phyloP scores from a whole-genome alignment of 2,329 filamentous ascomycete species.

The Coniochaeta prunicola region DNA sequence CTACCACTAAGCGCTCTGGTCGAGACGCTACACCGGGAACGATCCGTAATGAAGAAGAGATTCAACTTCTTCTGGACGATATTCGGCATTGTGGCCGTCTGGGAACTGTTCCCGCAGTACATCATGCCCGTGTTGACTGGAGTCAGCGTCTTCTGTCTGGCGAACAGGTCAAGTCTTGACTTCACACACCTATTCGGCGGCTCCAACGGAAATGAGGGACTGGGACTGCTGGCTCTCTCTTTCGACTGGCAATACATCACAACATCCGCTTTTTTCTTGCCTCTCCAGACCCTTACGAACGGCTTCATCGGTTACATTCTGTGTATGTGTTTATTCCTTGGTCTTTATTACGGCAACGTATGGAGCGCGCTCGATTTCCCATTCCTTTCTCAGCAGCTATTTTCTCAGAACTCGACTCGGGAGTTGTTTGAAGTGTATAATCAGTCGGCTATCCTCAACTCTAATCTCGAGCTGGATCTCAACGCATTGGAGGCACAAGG shows the following conservation, averaged over 20 bases:
- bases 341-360: constrained; percentile 31
- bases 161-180: constrained; percentile 30
- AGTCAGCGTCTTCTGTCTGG: constrained; percentile 36
- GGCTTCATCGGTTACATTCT: constrained; percentile 25
- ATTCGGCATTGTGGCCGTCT: constrained; percentile 31
- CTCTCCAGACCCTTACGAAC: constrained; percentile 28
- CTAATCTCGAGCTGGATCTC: constrained; percentile 28
- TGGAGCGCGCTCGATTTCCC: constrained; percentile 25
- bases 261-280: constrained; percentile 24
- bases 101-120: constrained; percentile 39
- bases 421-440: constrained; percentile 30
- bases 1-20: constrained; percentile 16
- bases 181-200: constrained; percentile 44
- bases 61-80: constrained; percentile 32
- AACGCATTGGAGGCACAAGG: constrained; percentile 25
- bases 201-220: constrained; percentile 24
- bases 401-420: constrained; percentile 23
- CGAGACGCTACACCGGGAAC: constrained; percentile 17
- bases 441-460: constrained; percentile 32
- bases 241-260: constrained; percentile 38
- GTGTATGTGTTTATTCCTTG: constrained; percentile 27
- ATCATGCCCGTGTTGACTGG: constrained; percentile 34
- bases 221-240: constrained; percentile 28
- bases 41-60: constrained; percentile 26
- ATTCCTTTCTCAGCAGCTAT: constrained; percentile 29